Percentiles rank a stretch among this genome's conserved stretches.
phyloP scores from a whole-genome alignment of 2,329 filamentous ascomycete species.

The Epichloe amarillans region DNA sequence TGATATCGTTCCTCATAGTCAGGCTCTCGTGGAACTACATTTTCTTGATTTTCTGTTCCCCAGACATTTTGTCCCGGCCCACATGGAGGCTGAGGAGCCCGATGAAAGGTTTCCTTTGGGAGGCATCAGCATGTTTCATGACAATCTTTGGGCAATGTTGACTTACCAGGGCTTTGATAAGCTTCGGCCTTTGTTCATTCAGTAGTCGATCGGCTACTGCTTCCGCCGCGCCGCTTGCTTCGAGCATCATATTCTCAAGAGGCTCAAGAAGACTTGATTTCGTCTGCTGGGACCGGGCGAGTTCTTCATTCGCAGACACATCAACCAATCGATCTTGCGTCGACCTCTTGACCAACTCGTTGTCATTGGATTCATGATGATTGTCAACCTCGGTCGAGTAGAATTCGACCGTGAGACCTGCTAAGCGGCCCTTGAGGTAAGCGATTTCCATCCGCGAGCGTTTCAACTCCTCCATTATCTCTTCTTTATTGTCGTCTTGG shows the following conservation, averaged over 20 bases:
- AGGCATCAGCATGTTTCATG: background rate
- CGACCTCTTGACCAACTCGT: background rate
- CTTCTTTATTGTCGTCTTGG: background rate
- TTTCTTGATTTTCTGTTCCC: background rate
- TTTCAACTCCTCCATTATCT: background rate
- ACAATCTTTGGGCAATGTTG: background rate
- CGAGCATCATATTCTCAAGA: background rate
- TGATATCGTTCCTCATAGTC: background rate
- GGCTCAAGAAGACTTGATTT: too few species aligned
- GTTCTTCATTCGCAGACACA: background rate
- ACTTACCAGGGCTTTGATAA: background rate
- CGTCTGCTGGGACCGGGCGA: background rate
- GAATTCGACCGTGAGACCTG: conserved; percentile 3
- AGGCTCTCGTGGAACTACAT: background rate
- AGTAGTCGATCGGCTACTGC: background rate
- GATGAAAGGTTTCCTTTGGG: background rate
- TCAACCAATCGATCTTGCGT: background rate
- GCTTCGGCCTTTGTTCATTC: background rate
- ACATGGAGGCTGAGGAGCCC: background rate
- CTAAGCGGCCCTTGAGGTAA: conserved; percentile 8
- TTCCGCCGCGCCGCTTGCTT: background rate
- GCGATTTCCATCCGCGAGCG: background rate
- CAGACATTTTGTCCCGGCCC: too few species aligned
- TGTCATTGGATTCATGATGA: background rate
- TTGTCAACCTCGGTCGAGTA: background rate